A percentile compares a stretch with the other conserved stretches of the same genome.
phyloP scores from a whole-genome alignment of 305 asterid species.

The Fraxinus xanthoxyloides region DNA sequence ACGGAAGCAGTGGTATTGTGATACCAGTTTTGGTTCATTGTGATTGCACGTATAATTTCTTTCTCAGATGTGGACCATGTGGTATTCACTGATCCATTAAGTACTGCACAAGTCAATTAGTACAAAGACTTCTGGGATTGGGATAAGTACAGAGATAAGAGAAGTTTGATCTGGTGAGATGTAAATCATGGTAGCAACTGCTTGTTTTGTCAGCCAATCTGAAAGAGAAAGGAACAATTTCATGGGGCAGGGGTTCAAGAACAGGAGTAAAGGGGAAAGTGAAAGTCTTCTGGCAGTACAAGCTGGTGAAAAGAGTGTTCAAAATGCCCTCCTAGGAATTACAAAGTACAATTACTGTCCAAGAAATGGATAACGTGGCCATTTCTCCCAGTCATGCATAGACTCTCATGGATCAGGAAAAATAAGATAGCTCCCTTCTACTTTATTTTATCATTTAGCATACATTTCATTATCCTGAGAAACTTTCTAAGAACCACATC shows the following conservation, averaged over 20 bases:
- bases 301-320: not conserved
- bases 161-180: not conserved
- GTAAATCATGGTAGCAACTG: not conserved
- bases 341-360: not conserved
- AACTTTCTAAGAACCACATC: not conserved
- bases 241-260: too few species aligned
- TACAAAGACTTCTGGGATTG: not conserved
- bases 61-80: not conserved
- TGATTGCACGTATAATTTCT: not conserved
- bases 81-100: not conserved
- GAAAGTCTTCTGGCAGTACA: not conserved
- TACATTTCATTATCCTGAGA: not conserved
- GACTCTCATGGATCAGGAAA: not conserved
- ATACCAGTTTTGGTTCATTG: not conserved
- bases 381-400: not conserved
- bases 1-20: not conserved
- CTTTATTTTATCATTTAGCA: not conserved
- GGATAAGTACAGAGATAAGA: not conserved
- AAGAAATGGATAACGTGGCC: too few species aligned
- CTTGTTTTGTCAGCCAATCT: not conserved
- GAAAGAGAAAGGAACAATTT: not conserved
- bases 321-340: not conserved
- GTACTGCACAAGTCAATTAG: not conserved
- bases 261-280: not conserved
- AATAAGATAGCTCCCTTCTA: not conserved